Percentiles rank a stretch among this genome's conserved stretches.
Evolutionary conservation across 129 eudicot genomes (phyloP).

Genomic region (Apium graveolens): DNA sequence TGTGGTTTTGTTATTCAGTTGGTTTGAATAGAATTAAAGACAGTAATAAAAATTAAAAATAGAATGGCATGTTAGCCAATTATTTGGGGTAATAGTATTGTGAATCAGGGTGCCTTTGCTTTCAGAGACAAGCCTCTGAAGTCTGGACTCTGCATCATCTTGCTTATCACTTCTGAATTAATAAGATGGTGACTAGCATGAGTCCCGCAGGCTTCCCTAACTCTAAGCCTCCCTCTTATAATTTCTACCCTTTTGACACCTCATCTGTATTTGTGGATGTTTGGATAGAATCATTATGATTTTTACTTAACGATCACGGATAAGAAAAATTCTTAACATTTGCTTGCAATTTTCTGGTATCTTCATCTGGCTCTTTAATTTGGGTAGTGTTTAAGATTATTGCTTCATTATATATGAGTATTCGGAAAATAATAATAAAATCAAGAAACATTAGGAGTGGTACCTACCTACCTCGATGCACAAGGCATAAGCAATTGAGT

Average conservation of each 20-base stretch:
- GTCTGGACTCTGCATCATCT: neutral
- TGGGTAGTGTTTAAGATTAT: neutral
- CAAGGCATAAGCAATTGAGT: neutral
- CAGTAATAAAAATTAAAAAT: too few relatives aligned
- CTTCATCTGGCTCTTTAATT: neutral
- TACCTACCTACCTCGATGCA: neutral
- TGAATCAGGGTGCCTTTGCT: neutral
- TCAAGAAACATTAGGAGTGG: neutral
- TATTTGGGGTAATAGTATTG: neutral
- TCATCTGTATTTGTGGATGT: neutral
- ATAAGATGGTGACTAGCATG: neutral
- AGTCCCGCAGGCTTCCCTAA: neutral
- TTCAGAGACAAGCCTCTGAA: neutral
- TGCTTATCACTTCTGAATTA: neutral
- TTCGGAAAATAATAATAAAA: neutral
- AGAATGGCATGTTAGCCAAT: neutral
- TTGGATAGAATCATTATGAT: neutral
- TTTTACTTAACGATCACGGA: neutral
- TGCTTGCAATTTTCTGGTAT: constrained; percentile 6
- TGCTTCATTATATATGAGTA: neutral
- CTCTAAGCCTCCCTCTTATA: neutral
- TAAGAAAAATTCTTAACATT: constrained; percentile 9
- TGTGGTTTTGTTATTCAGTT: too few relatives aligned
- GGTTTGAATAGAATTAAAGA: constrained; percentile 50
- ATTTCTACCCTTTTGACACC: neutral